Percentiles rank a stretch among this genome's conserved stretches.
phyloP scores from a whole-genome alignment of 352 stramenopile species.

The Lagenidium giganteum region DNA sequence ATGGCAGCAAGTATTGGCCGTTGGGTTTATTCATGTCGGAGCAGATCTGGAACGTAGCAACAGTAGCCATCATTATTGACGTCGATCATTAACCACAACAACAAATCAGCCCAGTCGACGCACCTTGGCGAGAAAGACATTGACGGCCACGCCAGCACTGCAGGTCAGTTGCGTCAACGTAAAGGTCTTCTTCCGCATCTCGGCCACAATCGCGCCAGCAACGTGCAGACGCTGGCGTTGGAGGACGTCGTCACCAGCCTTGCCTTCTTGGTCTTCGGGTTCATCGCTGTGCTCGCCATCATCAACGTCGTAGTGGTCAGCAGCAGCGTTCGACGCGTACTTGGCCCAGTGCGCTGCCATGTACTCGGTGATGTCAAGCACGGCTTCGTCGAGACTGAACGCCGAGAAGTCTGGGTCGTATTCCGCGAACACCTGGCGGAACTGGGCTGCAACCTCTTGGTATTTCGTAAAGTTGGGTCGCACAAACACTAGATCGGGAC shows the following conservation, averaged over 20 bases:
- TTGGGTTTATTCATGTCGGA: constrained; percentile 97
- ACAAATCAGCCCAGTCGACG: neutral
- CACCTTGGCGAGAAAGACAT: constrained; percentile 92
- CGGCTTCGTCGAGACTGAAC: constrained; percentile 94
- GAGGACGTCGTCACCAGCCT: constrained; percentile 1
- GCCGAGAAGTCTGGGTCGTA: constrained; percentile 92
- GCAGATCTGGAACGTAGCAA: constrained; percentile 61
- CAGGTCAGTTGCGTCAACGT: constrained; percentile 90
- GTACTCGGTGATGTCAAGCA: constrained; percentile 92
- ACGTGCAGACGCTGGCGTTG: constrained; percentile 22
- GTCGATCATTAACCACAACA: neutral
- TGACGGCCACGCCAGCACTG: constrained; percentile 90
- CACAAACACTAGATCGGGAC: constrained; percentile 92
- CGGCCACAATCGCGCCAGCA: constrained; percentile 58
- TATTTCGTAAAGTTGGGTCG: constrained; percentile 91
- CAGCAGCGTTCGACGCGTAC: constrained; percentile 19
- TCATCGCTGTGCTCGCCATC: constrained; percentile 9
- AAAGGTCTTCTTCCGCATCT: constrained; percentile 84
- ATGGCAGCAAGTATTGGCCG: constrained; percentile 89
- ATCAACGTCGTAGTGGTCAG: neutral
- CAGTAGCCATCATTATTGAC: neutral
- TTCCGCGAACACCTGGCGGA: constrained; percentile 82
- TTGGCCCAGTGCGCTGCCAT: constrained; percentile 52
- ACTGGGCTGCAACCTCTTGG: constrained; percentile 57
- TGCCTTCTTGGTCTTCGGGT: neutral